These are phyloP conservation scores for Amylocarpus encephaloides DNA, from an alignment of 2,329 filamentous ascomycete genomes.

Conservation along the genomic window DNA sequence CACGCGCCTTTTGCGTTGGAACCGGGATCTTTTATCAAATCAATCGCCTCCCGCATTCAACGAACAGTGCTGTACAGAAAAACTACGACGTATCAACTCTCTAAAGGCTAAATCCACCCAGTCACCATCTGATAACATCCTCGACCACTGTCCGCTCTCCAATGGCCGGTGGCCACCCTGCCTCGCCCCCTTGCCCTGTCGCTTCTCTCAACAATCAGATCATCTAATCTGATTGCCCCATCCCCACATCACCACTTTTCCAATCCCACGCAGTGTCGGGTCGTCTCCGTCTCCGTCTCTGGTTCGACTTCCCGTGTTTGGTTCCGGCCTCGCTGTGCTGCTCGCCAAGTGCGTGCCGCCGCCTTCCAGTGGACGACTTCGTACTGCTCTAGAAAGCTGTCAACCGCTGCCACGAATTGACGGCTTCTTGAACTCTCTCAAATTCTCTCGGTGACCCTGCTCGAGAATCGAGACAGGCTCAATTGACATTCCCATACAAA, in stretches of 20 bases:
- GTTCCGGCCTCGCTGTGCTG: slow-evolving; percentile 11
- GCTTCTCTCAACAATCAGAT: slow-evolving; percentile 10
- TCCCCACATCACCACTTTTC: background rate
- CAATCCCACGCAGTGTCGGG: too few species aligned
- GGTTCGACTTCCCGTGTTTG: slow-evolving; percentile 5
- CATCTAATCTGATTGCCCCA: slow-evolving; percentile 14
- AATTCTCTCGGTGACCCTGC: slow-evolving; percentile 13
- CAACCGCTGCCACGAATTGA: background rate
- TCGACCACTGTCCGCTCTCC: background rate
- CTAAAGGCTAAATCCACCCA: background rate
- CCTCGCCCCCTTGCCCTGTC: too few species aligned
- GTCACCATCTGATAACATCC: slow-evolving; percentile 8
- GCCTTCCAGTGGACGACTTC: background rate
- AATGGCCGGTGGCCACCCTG: background rate
- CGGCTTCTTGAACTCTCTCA: slow-evolving; percentile 3
- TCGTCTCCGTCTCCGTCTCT: background rate
- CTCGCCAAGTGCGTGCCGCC: background rate
- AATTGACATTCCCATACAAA: slow-evolving; percentile 5
- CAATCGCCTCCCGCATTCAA: background rate
- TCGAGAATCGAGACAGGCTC: background rate
- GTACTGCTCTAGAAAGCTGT: slow-evolving; percentile 1
- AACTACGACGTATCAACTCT: background rate
- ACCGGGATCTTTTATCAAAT: background rate
- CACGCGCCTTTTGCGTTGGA: background rate
- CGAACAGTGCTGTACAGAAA: too few species aligned